These are phyloP conservation scores for Zalaria sp. DNA, from an alignment of 2,329 filamentous ascomycete species.

Conservation along the genomic window DNA sequence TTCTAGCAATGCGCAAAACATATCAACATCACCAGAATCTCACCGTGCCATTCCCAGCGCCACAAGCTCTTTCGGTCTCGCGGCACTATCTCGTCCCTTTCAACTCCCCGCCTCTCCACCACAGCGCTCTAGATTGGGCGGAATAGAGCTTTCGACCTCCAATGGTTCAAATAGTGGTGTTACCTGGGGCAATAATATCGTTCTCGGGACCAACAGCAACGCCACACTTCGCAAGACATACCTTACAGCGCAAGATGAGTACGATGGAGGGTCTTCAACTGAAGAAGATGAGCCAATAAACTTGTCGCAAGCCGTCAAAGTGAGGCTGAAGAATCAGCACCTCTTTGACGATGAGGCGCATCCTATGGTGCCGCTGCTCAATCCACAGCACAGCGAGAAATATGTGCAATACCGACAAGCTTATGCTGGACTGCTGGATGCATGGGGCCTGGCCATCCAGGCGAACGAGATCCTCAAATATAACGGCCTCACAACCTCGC, in stretches of 20 bases:
- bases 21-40: conserved; percentile 27
- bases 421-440: conserved; percentile 45
- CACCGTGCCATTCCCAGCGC: conserved; percentile 20
- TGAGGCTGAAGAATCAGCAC: conserved; percentile 41
- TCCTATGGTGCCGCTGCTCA: conserved; percentile 33
- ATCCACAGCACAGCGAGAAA: conserved; percentile 31
- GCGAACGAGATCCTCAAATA: conserved; percentile 46
- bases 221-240: conserved; percentile 9
- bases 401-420: conserved; percentile 39
- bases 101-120: conserved; percentile 22
- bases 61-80: conserved; percentile 25
- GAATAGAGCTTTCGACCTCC: conserved; percentile 26
- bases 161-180: conserved; percentile 24
- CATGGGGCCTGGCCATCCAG: conserved; percentile 41
- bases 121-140: conserved; percentile 16
- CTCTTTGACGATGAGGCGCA: conserved; percentile 40
- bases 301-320: conserved; percentile 25
- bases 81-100: conserved; percentile 25
- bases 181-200: conserved; percentile 28
- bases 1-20: conserved; percentile 25
- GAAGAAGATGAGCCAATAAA: conserved; percentile 22
- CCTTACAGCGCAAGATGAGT: conserved; percentile 10
- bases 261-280: conserved; percentile 18
- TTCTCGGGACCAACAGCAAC: conserved; percentile 17
- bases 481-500: conserved; percentile 28